A percentile compares a stretch with the other conserved stretches of the same genome.
These are phyloP conservation scores for Nakazawaea pomicola DNA, from an alignment of 805 yeast genomes.

Conservation along the genomic window DNA sequence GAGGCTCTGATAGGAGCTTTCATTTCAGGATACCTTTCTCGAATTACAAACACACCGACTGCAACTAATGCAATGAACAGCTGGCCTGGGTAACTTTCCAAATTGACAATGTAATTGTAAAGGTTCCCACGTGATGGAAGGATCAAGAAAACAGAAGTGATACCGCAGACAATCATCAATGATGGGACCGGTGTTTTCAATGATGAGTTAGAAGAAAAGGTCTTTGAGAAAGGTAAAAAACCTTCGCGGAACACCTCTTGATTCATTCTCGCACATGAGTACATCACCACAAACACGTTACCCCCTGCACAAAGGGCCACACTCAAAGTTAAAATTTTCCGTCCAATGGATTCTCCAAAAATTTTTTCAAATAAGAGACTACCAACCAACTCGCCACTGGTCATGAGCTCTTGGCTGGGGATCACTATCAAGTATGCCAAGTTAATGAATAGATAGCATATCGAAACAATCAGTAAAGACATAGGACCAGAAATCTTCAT, in stretches of 20 bases:
- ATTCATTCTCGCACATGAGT: constrained; percentile 46
- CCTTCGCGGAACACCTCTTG: constrained; percentile 58
- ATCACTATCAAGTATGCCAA: constrained; percentile 46
- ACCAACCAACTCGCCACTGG: constrained; percentile 46
- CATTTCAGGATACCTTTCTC: constrained; percentile 43
- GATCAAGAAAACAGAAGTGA: constrained; percentile 36
- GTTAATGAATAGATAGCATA: constrained; percentile 44
- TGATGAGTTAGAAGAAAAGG: constrained; percentile 53
- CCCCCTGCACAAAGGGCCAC: constrained; percentile 54
- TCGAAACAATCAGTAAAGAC: constrained; percentile 35
- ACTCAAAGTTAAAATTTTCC: constrained; percentile 40
- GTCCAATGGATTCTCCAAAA: constrained; percentile 45
- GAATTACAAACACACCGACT: constrained; percentile 50
- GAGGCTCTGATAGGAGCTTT: constrained; percentile 50
- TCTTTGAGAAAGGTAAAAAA: constrained; percentile 41
- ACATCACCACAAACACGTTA: constrained; percentile 49
- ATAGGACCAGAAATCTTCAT: constrained; percentile 50
- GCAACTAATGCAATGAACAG: constrained; percentile 48
- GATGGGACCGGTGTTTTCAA: constrained; percentile 48
- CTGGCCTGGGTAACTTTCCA: constrained; percentile 49
- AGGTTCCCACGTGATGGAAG: constrained; percentile 44
- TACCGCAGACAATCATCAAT: constrained; percentile 34
- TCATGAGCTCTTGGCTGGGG: constrained; percentile 39
- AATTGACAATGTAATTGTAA: constrained; percentile 44
- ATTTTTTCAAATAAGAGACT: constrained; percentile 45